Evolutionary conservation across 306 rosid species (phyloP).

Genomic region (Prunus fruticosa): DNA sequence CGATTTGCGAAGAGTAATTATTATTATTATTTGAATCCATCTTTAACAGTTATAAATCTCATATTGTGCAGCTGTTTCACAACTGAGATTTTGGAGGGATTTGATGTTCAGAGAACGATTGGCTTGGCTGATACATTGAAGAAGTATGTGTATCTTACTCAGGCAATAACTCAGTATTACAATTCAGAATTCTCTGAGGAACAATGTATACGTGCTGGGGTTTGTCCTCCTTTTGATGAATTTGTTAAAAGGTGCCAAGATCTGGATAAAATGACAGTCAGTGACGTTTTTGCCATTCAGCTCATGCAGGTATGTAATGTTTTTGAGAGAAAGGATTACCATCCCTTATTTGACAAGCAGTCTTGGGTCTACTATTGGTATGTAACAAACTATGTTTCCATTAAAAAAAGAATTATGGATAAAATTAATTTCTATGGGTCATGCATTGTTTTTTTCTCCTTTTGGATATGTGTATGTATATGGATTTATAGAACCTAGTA

Average conservation of each 20-base stretch:
- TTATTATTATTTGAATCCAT: background rate
- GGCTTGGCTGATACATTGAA: conserved; percentile 83
- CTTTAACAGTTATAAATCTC: background rate
- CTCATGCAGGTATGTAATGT: conserved; percentile 80
- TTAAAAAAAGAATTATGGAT: background rate
- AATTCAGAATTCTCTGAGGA: conserved; percentile 48
- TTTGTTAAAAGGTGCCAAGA: conserved; percentile 76
- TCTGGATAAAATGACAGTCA: conserved; percentile 75
- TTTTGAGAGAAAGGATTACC: background rate
- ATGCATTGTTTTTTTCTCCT: background rate
- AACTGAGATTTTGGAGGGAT: conserved; percentile 91
- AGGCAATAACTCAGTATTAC: conserved; percentile 72
- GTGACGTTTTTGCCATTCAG: conserved; percentile 88
- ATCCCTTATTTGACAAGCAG: conserved; percentile 4
- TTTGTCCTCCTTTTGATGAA: conserved; percentile 62
- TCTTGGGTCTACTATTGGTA: background rate
- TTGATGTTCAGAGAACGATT: conserved; percentile 87
- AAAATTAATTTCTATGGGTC: background rate
- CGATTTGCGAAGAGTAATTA: background rate
- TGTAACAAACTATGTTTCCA: background rate
- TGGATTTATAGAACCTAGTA: background rate
- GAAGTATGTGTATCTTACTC: conserved; percentile 88
- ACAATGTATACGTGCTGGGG: conserved; percentile 26
- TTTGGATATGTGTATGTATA: background rate
- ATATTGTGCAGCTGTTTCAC: conserved; percentile 78